Evolutionary conservation across 495 filamentous ascomycete species (phyloP), one percentile per base, ranked within the genome.

Genomic region (Lasiosphaeria ovina): DNA sequence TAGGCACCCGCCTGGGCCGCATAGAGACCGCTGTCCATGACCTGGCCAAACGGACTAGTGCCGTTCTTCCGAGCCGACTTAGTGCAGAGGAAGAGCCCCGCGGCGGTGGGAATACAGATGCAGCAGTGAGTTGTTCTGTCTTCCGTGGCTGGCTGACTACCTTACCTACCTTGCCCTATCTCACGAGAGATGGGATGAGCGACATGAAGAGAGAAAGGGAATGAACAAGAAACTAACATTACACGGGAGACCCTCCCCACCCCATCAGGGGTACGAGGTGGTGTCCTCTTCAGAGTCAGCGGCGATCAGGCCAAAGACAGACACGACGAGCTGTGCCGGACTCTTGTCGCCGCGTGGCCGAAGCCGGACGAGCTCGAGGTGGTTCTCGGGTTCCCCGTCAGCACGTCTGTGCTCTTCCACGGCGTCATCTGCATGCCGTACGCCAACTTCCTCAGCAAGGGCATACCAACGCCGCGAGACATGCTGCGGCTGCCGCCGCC

Each of bases 401-500:
- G 9, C 36, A 44, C 3, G 6, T 42, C 17, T n/a, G 36, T 3
- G 10, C 9, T 42, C 7, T 54, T n/a, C 33, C 16, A 16, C 35
- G 33, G 34, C 52, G 35, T 11, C 12, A 9, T 34, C n/a, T 36
- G 16, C 16, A 12, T n/a, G 34, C 52, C 36, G 12, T 42, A 38
- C 8, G 3, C 52, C n/a, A 14, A 35, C 6, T 40, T 38, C 35
- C 34, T 34, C 3, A 9, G 11, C 14, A 11, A 54, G 36, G 16
- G 10, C 17, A 42, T 38, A 7, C 10, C 33, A 0, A 3, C 35
- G 10, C 35, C 52, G 10, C 52, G 33, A 54, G 35, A 38, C 11
- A 42, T 79, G 55, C 60, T 80, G 11, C 58, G 72, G 17, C 60
- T 74, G 24, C 79, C 79, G 2, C 58, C 68, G 5, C 64, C 61